Base-by-base conservation (phyloP, 1,284 basidiomycete species). In the Trametes sp. region DNA sequence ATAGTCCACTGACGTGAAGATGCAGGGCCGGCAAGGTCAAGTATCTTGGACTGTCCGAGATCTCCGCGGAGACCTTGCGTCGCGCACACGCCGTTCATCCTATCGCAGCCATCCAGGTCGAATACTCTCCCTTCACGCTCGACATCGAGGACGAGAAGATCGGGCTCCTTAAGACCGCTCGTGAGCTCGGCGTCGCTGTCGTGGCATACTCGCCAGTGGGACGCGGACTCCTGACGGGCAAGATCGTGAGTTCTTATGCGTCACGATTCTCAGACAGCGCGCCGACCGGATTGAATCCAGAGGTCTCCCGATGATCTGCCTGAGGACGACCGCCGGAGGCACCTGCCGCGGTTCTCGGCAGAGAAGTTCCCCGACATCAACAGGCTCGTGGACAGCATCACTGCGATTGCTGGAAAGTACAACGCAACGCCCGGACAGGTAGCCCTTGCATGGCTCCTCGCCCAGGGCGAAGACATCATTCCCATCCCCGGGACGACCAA, bases 41-140 rank as follows among this genome's bases (percentile, higher is more conserved):
- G 61, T 82, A 86, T 70, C 74, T 90, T n/a, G 88, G 88, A 0
- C 76, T 90, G 23, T 89, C 85, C 51, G 89, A 92, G 70, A 80
- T 81, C 60, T 84, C 82, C 0, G 82, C 83, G 1, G 76, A 74
- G 1, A 87, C 87, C 0, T 80, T 92, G 16, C 82, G 87, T 5
- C 84, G 88, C 48, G 90, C 90, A 4, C 81, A 86, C 65, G 82
- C 83, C 14, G 79, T 87, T 7, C 83, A 86, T 65, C 85, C 85
- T 0, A 85, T 91, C 63, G 73, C 84, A 2, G 87, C 85, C 4
- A 75, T 90, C 21, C 87, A 91, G 73, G 76, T 88, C 33, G 88
- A 90, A 72, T 86, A 84, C 66, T 87, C 84, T 2, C 86, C 88
- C 0, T 89, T 87, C 76, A 80, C 80, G 21, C 77, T 82, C 26